These are phyloP conservation scores for Barnettozyma californica DNA, from an alignment of 805 yeast genomes.

Conservation along the genomic window DNA sequence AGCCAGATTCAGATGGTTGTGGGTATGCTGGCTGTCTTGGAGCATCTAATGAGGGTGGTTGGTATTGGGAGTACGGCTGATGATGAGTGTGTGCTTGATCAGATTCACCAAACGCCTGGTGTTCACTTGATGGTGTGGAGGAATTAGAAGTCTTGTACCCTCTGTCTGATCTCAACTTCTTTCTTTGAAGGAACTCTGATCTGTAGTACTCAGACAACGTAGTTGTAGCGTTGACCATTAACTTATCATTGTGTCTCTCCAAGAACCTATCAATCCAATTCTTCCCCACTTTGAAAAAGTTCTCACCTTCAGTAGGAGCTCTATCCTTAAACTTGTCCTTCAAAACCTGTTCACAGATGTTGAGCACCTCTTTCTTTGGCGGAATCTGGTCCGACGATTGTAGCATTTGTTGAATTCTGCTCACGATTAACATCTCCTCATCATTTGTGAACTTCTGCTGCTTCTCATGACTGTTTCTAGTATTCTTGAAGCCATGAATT, in stretches of 20 bases:
- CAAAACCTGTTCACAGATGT: slow-evolving; percentile 21
- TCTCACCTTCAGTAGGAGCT: slow-evolving; percentile 12
- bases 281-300: slow-evolving; percentile 25
- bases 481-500: slow-evolving; percentile 26
- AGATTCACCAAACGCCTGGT: slow-evolving; percentile 1
- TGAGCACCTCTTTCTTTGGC: slow-evolving; percentile 22
- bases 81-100: slow-evolving; percentile 3
- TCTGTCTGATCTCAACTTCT: slow-evolving; percentile 20
- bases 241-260: slow-evolving; percentile 25
- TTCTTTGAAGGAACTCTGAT: slow-evolving; percentile 24
- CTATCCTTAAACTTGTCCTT: slow-evolving; percentile 19
- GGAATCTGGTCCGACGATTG: slow-evolving; percentile 21
- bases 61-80: slow-evolving; percentile 6
- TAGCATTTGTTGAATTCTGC: slow-evolving; percentile 17
- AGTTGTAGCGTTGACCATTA: slow-evolving; percentile 19
- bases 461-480: slow-evolving; percentile 26
- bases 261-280: slow-evolving; percentile 27
- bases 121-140: slow-evolving; percentile 15
- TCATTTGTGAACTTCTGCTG: slow-evolving; percentile 27
- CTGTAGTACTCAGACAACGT: slow-evolving; percentile 25
- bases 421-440: slow-evolving; percentile 22
- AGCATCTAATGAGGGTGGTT: slow-evolving; percentile 1
- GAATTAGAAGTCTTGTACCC: slow-evolving; percentile 15
- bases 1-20: slow-evolving; percentile 6
- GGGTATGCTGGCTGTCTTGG: slow-evolving; percentile 8